A percentile compares a stretch with the other conserved stretches of the same genome.
Evolutionary conservation across 495 filamentous ascomycete genomes (phyloP).

Genomic region (Jackrogersella multiformis): DNA sequence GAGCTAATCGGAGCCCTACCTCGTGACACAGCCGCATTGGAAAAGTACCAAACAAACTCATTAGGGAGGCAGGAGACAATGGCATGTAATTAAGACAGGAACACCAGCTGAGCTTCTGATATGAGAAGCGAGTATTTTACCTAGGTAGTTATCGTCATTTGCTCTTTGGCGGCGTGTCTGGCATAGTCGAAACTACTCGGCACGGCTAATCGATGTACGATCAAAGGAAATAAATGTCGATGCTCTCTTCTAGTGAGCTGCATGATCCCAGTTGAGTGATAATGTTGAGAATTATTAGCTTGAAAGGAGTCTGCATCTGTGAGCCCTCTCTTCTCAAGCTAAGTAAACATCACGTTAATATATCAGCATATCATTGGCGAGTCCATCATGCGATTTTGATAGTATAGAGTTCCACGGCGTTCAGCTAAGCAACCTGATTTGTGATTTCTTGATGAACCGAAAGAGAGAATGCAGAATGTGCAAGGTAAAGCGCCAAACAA

Average conservation of each 20-base stretch:
- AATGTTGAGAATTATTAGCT: no score
- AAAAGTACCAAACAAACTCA: neutral
- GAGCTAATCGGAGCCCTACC: slow-evolving; percentile 13
- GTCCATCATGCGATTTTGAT: neutral
- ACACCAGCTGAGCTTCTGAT: neutral
- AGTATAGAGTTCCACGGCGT: no score
- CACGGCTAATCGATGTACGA: neutral
- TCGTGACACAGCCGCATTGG: neutral
- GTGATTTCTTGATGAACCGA: no score
- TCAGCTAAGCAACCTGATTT: no score
- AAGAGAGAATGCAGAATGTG: neutral
- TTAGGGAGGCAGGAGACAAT: neutral
- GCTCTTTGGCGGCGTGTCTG: neutral
- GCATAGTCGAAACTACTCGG: neutral
- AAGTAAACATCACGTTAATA: neutral
- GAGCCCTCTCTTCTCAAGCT: neutral
- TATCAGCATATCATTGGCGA: neutral
- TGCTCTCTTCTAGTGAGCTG: neutral
- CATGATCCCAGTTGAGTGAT: no score
- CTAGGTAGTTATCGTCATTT: neutral
- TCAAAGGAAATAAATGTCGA: neutral
- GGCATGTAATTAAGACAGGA: neutral
- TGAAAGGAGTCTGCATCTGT: no score
- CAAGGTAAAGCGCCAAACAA: neutral
- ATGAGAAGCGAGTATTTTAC: neutral